Evolutionary conservation across 2,329 filamentous ascomycete genomes (phyloP), one percentile per base, ranked within the genome.

Genomic region (Fusarium redolens): DNA sequence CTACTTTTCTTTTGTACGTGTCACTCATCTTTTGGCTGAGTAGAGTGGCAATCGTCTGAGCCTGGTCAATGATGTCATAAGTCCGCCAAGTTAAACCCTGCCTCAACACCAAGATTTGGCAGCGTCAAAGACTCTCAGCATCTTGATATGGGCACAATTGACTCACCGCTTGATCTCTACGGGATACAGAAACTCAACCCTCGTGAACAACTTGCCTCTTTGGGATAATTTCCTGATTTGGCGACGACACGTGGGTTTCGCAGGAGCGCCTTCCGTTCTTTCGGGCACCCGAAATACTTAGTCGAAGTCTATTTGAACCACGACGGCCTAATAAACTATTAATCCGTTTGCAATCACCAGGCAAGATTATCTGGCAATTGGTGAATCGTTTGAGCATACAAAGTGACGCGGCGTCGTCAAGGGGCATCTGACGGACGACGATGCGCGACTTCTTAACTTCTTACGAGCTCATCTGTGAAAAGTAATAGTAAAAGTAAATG

Each of bases 11-110:
- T 52, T 44, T 64, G 50, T 69, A 69, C 65, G 66, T 69, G 65
- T 58, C 51, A 38, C 43, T 44, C 22, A 44, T 25, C 44, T 59
- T 55, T 50, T 60, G 56, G 62, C 63, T 51, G n/a, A 40, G 25
- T 48, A 45, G 50, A 56, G 70, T 72, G 70, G 70, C 69, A 7
- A 72, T 67, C 2, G 22, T 17, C 25, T 73, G 37, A 44, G 40
- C 50, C 31, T 44, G 25, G 54, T 20, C 37, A 11, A 61, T 73
- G 70, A 73, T 61, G 70, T 73, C 70, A 73, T 64, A 25, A 2
- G 30, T 8, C 28, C 13, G 65, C 65, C 65, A 64, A 69, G 65
- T 44, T 40, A 28, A 61, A 28, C 65, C 41, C 50, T 68, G 65
- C 44, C 50, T 52, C 50, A 62, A 54, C 62, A 67, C 37, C 47